Base-by-base conservation (phyloP, 2,329 filamentous ascomycete genomes). In the Ophiognomonia clavigignenti-juglandacearum region DNA sequence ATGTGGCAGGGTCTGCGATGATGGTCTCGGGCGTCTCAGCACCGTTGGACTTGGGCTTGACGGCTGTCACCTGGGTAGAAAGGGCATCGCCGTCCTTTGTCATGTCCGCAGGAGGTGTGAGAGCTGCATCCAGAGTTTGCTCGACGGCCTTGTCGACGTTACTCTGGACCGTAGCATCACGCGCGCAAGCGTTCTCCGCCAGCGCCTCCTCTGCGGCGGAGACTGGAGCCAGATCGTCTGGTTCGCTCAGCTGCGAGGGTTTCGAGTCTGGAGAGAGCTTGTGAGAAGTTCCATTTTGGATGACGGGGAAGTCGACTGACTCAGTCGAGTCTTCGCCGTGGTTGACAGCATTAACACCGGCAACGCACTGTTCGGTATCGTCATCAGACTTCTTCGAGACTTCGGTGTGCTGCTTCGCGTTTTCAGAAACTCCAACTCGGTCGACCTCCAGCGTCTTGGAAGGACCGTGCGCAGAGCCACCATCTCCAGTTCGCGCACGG, bases 31-130 rank as follows among this genome's bases (percentile, higher is more conserved):
- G 48, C 11, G 37, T 51, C 41, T 45, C 37, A 6, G 48, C 39
- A 37, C 38, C 41, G n/a, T 40, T 45, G 18, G 37, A 19, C 19
- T 27, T 23, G 24, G 41, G 32, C 31, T 45, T 51, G 36, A 24
- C 31, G 16, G 18, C 20, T 4, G 43, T 29, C 14, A 39, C 13
- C 4, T 44, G 18, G 10, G 20, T 14, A 22, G 46, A 11, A 27
- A 43, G 27, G 8, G 42, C 49, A 18, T 36, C 35, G 6, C 27
- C 22, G 11, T 52, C 45, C 35, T 46, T 52, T 13, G 13, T 7
- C n/a, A 36, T 38, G 32, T 52, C 46, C 13, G 50, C 42, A 9
- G 43, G 41, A 7, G 50, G 41, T 11, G 45, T 51, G 24, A 49
- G 45, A 26, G 49, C 49, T 14, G 49, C 48, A 18, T 45, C 46